phyloP scores from a whole-genome alignment of 2,329 filamentous ascomycete genomes.

The Aurifilum marmelostoma region DNA sequence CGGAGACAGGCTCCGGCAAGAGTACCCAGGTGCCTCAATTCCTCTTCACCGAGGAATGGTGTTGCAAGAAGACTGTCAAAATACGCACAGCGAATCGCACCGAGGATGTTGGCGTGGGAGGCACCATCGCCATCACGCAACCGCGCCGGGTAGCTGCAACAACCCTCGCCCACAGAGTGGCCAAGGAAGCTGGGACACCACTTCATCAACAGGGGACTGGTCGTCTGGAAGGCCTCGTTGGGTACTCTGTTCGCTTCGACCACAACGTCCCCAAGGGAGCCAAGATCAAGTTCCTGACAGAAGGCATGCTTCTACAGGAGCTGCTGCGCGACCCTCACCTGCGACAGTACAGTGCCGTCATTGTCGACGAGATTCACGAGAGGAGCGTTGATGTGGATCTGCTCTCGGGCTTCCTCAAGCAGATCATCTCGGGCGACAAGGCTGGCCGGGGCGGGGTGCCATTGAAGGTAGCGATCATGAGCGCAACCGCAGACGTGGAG shows the following conservation, averaged over 20 bases:
- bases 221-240: conserved; percentile 62
- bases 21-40: conserved; percentile 97
- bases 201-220: conserved; percentile 44
- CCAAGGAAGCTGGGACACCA: conserved; percentile 70
- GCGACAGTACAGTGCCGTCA: conserved; percentile 81
- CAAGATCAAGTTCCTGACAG: conserved; percentile 90
- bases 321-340: conserved; percentile 83
- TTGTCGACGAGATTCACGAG: conserved; percentile 98
- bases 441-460: conserved; percentile 71
- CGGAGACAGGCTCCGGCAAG: conserved; percentile 96
- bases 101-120: conserved; percentile 63
- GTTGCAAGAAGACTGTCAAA: conserved; percentile 60
- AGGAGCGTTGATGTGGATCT: conserved; percentile 93
- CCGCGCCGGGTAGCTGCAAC: conserved; percentile 93
- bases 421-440: conserved; percentile 67
- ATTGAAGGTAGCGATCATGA: conserved; percentile 94
- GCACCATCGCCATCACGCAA: conserved; percentile 91
- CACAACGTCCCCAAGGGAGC: conserved; percentile 81
- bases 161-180: conserved; percentile 84
- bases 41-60: conserved; percentile 79
- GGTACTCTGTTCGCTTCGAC: conserved; percentile 95
- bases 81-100: conserved; percentile 40
- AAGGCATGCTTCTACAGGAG: conserved; percentile 95
- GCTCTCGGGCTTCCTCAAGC: conserved; percentile 83
- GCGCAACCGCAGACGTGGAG: conserved; percentile 89